Evolutionary conservation across 371 early-diverging fungal genomes (phyloP).

Genomic region (Mortierella sp.): DNA sequence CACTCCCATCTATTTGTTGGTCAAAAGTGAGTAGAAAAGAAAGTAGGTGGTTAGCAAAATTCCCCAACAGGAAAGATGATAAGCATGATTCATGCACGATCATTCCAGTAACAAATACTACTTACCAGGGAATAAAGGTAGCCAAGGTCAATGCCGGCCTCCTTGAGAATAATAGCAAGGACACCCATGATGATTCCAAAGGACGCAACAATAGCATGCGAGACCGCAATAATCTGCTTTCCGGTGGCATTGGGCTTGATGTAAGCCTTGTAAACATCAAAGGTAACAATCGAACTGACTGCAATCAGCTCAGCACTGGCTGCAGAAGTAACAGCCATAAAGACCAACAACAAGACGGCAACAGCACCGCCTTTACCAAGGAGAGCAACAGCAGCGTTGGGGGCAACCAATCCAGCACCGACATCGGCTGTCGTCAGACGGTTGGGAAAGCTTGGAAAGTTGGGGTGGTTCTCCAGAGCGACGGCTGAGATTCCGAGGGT

Average conservation of each 20-base stretch:
- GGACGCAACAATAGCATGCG: slow-evolving; percentile 66
- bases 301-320: slow-evolving; percentile 80
- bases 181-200: slow-evolving; percentile 80
- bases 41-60: neutral
- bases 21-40: neutral
- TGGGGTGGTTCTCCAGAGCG: slow-evolving; percentile 67
- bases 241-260: slow-evolving; percentile 73
- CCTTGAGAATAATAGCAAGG: slow-evolving; percentile 70
- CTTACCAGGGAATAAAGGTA: slow-evolving; percentile 69
- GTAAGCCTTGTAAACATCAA: slow-evolving; percentile 78
- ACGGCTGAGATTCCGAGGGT: slow-evolving; percentile 78
- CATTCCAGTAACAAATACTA: neutral
- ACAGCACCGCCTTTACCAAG: slow-evolving; percentile 72
- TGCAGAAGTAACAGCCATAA: slow-evolving; percentile 81
- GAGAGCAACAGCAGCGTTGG: slow-evolving; percentile 73
- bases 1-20: slow-evolving; percentile 70
- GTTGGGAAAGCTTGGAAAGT: slow-evolving; percentile 62
- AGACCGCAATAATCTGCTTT: slow-evolving; percentile 68
- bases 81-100: neutral
- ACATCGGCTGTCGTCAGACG: slow-evolving; percentile 61
- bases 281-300: slow-evolving; percentile 77
- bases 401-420: slow-evolving; percentile 75
- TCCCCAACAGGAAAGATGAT: neutral
- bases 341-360: slow-evolving; percentile 74
- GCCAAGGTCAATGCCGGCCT: slow-evolving; percentile 75